Evolutionary conservation across 176 grass and related monocot genomes (phyloP).

Genomic region (Canna indica): DNA sequence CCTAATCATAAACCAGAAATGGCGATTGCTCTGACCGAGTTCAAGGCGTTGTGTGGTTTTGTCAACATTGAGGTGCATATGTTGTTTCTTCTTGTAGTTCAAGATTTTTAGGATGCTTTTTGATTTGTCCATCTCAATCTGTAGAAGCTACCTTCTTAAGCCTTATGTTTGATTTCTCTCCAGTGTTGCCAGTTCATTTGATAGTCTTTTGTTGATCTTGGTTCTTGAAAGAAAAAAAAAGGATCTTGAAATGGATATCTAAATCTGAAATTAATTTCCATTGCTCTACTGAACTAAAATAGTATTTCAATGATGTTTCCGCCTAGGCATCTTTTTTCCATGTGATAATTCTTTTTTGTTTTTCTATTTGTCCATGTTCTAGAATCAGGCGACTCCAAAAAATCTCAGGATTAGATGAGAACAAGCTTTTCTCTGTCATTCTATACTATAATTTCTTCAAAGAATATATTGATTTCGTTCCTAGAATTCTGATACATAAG

Average conservation of each 20-base stretch:
- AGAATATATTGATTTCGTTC: too few relatives aligned
- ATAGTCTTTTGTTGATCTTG: neutral
- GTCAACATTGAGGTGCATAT: slow-evolving; percentile 47
- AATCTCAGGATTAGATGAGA: too few relatives aligned
- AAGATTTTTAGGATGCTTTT: neutral
- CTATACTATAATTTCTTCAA: too few relatives aligned
- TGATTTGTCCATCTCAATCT: neutral
- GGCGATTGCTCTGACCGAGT: slow-evolving; percentile 88
- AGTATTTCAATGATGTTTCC: too few relatives aligned
- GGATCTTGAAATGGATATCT: too few relatives aligned
- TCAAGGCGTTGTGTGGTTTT: slow-evolving; percentile 86
- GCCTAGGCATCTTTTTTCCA: too few relatives aligned
- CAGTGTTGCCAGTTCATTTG: neutral
- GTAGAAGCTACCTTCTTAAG: neutral
- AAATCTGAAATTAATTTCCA: too few relatives aligned
- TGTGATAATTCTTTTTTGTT: too few relatives aligned
- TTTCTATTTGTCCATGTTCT: too few relatives aligned
- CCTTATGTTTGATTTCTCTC: neutral
- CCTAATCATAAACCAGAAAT: slow-evolving; percentile 92
- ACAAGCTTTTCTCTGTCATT: too few relatives aligned
- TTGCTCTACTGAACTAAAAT: too few relatives aligned
- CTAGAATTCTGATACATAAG: neutral
- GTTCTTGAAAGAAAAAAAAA: neutral
- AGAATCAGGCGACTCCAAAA: too few relatives aligned
- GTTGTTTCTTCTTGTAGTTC: neutral